Evolutionary conservation across 176 grass and related monocot species (phyloP), one percentile per base, ranked within the genome.

Genomic region (Melocanna baccifera): DNA sequence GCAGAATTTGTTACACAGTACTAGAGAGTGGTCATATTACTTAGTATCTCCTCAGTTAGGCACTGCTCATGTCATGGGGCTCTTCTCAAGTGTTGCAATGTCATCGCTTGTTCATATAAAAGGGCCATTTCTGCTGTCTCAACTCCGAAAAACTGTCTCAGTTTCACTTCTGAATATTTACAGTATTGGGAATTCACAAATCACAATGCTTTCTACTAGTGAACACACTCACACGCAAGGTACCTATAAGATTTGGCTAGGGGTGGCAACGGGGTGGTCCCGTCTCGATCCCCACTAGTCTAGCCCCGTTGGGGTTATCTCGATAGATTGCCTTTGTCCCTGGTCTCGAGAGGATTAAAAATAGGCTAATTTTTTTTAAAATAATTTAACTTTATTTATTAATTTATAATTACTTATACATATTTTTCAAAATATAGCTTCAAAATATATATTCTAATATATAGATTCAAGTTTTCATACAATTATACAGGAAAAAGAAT

Each of bases 21-120:
- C 41, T 73, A 69, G 77, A 63, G 81, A 69, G 57, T 53, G 62
- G 61, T 59, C 62, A 77, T 67, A 51, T 66, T 22, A 59, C 58
- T 79, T 67, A 61, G 69, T 28, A 69, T 73, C 51, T 30, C 42
- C 22, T 73, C 32, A 53, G 23, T 7, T 51, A 39, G 84, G 57
- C 55, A 62, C 11, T 29, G 62, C 43, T 63, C 39, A 12, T 62
- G 32, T 41, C 26, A 32, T 71, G 29, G 42, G 28, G 22, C 14
- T 86, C 66, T 20, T 62, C 29, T 43, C 69, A 85, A 76, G 41
- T 46, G 77, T 52, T 34, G 62, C 77, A 50, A 71, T 61, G 80
- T 11, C 80, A 82, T 85, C 61, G 48, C 74, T 79, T 91, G 85
- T 87, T 87, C 52, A 87, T 87, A 91, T 73, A 51, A 36, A 76